These are phyloP conservation scores for Cantharellus anzutake DNA, from an alignment of 768 basidiomycete genomes.

Conservation along the genomic window DNA sequence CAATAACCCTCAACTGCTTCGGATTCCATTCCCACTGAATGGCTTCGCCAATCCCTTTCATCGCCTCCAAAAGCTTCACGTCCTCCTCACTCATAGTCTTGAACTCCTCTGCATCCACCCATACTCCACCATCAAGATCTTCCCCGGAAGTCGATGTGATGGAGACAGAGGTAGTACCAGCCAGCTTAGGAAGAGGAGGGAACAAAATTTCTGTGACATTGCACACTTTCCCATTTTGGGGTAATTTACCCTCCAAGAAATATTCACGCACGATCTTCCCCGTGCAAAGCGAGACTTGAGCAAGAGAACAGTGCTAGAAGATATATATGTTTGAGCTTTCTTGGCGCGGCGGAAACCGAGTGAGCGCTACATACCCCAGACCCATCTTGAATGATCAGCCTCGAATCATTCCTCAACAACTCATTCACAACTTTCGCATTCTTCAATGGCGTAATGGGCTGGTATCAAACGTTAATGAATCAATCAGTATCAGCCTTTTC, in stretches of 20 bases:
- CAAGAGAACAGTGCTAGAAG: slow-evolving; percentile 1
- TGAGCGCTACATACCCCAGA: background rate
- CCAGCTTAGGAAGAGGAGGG: background rate
- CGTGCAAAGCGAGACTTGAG: background rate
- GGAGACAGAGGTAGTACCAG: background rate
- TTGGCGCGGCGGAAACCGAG: no score
- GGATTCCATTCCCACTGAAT: no score
- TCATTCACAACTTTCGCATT: slow-evolving; percentile 2
- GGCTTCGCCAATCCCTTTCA: background rate
- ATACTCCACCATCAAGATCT: background rate
- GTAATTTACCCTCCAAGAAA: background rate
- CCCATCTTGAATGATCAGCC: slow-evolving; percentile 1
- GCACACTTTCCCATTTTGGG: background rate
- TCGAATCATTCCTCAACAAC: background rate
- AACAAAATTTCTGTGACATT: background rate
- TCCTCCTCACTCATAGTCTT: background rate
- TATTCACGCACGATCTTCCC: background rate
- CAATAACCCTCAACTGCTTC: no score
- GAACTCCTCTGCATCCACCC: no score
- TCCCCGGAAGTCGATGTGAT: background rate
- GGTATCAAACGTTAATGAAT: background rate
- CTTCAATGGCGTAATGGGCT: slow-evolving; percentile 1
- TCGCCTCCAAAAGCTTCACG: background rate
- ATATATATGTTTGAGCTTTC: no score
- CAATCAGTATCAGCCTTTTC: background rate